Evolutionary conservation across 2,329 filamentous ascomycete genomes (phyloP).

Genomic region (Arthrobotrys sinensis): DNA sequence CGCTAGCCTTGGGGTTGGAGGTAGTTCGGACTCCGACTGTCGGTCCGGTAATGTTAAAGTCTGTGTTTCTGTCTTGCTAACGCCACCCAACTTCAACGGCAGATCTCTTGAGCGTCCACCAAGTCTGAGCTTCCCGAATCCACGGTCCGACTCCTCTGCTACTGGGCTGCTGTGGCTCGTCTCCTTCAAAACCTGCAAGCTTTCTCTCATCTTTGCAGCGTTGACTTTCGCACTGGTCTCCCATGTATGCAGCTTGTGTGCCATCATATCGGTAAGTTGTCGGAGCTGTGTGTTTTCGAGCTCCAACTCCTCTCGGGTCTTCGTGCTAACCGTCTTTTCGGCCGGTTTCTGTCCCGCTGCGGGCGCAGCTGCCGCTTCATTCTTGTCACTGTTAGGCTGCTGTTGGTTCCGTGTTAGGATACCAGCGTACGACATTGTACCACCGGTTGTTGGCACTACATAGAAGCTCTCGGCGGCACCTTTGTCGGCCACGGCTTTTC

Average conservation of each 20-base stretch:
- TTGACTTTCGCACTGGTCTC: conserved; percentile 82
- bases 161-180: conserved; percentile 67
- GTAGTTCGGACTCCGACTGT: conserved; percentile 47
- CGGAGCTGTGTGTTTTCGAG: conserved; percentile 91
- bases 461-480: conserved; percentile 84
- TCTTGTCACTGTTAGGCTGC: conserved; percentile 37
- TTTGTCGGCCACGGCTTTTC: conserved; percentile 62
- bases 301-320: conserved; percentile 87
- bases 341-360: conserved; percentile 61
- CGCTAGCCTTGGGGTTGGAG: conserved; percentile 54
- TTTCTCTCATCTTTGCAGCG: conserved; percentile 73
- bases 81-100: conserved; percentile 49
- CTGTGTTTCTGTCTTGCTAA: conserved; percentile 64
- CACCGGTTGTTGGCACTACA: conserved; percentile 90
- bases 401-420: conserved; percentile 77
- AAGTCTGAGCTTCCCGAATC: conserved; percentile 64
- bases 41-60: conserved; percentile 64
- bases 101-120: conserved; percentile 44
- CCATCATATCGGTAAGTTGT: conserved; percentile 86
- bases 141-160: conserved; percentile 68
- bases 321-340: conserved; percentile 66
- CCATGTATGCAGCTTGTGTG: conserved; percentile 90
- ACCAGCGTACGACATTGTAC: conserved; percentile 92
- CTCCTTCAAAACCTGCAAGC: conserved; percentile 88
- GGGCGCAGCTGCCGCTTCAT: conserved; percentile 40